phyloP scores from a whole-genome alignment of 179 eudicot species.

The Drosera spatulata region DNA sequence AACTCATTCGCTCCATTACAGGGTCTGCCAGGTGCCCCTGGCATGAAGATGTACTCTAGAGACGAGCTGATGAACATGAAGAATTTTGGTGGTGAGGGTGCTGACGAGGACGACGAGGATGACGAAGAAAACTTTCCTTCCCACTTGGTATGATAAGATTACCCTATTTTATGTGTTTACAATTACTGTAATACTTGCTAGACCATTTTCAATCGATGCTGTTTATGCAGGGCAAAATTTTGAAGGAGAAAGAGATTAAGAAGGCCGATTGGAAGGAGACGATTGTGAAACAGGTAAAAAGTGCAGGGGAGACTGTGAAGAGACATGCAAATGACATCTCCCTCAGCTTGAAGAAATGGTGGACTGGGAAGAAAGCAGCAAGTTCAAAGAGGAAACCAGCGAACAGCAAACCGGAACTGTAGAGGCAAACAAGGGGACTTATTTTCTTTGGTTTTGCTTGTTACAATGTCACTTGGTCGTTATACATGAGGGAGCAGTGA shows the following conservation, averaged over 20 bases:
- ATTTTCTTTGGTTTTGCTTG: no score
- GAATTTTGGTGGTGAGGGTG: conserved; percentile 55
- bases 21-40: conserved; percentile 99
- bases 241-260: conserved; percentile 38
- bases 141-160: conserved; percentile 40
- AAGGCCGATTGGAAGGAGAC: conserved; percentile 62
- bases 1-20: conserved; percentile 9
- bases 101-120: conserved; percentile 54
- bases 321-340: conserved; percentile 36
- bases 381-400: conserved; percentile 32
- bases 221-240: conserved; percentile 47
- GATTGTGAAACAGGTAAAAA: conserved; percentile 28
- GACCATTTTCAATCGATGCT: conserved; percentile 5
- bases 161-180: not conserved
- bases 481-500: no score
- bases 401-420: conserved; percentile 47
- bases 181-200: not conserved
- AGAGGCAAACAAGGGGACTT: conserved; percentile 4
- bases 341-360: conserved; percentile 41
- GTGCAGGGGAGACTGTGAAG: conserved; percentile 38
- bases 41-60: conserved; percentile 94
- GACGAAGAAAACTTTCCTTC: conserved; percentile 62
- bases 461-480: no score
- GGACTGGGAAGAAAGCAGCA: conserved; percentile 35
- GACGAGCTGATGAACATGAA: conserved; percentile 76